These are phyloP conservation scores for Wickerhamiella musiphila DNA, from an alignment of 805 yeast genomes.

Conservation along the genomic window DNA sequence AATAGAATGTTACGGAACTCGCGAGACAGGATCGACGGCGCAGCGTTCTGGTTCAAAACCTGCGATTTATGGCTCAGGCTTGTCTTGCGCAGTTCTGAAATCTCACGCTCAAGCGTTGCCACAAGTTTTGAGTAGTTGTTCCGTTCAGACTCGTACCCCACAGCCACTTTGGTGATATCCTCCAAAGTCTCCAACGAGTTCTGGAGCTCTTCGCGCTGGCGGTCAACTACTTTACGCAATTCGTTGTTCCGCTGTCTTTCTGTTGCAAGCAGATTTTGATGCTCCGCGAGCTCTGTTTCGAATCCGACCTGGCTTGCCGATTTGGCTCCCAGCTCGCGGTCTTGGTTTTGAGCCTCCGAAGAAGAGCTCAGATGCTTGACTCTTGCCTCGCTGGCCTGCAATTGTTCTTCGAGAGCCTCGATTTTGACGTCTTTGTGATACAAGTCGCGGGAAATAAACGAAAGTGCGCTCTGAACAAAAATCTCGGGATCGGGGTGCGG, in stretches of 20 bases:
- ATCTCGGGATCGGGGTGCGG: constrained; percentile 10
- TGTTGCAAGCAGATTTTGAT: constrained; percentile 5
- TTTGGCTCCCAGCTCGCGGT: not conserved
- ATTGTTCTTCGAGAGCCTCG: constrained; percentile 11
- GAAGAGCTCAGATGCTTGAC: constrained; percentile 4
- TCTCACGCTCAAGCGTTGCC: constrained; percentile 14
- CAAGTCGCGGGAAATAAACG: constrained; percentile 9
- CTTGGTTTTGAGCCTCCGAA: not conserved
- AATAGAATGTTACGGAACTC: constrained; percentile 2
- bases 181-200: constrained; percentile 19
- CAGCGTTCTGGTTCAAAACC: not conserved
- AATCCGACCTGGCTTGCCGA: not conserved
- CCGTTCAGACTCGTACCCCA: constrained; percentile 21
- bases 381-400: constrained; percentile 10
- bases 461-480: constrained; percentile 9
- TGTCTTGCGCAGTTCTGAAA: constrained; percentile 14
- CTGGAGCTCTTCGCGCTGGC: constrained; percentile 19
- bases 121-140: constrained; percentile 7
- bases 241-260: constrained; percentile 13
- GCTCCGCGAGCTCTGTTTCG: constrained; percentile 3
- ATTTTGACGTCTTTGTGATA: constrained; percentile 5
- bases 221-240: constrained; percentile 18
- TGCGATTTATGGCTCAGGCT: constrained; percentile 9
- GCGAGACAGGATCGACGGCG: constrained; percentile 1
- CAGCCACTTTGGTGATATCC: constrained; percentile 23